Base-by-base conservation (phyloP, 2,329 filamentous ascomycete species). In the Colletotrichum ledebouriae region DNA sequence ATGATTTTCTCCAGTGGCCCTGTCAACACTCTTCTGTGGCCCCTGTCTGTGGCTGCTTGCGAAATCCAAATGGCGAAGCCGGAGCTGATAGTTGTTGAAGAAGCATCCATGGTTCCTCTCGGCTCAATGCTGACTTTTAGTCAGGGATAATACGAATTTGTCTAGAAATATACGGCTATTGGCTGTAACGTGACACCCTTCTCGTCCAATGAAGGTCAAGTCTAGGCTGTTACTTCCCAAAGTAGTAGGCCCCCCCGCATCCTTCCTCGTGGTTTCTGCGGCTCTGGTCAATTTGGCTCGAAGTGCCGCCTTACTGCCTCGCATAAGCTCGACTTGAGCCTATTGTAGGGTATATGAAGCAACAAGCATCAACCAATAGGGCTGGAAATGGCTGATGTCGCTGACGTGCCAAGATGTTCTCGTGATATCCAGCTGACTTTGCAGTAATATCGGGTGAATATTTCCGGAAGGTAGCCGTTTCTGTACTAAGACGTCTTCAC, bases 251-350 rank as follows among this genome's bases (percentile, higher is more conserved):
- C 12, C 10, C 59, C 59, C 63, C 63, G 58, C 58, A 67, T 20
- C 50, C 39, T 20, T 33, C 20, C 13, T 50, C 37, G 53, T 50
- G 20, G 34, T 7, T n/a, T 17, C 12, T 46, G 46, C 39, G 37
- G 53, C 53, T 67, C 46, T 33, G 46, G 10, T n/a, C 6, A 59
- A 25, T 17, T 39, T 44, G 12, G 12, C 12, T 0, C 3, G 11
- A 9, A 56, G 42, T 60, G 61, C 61, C 55, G 55, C 25, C 22
- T 25, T 5, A 47, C 39, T 46, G 56, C 50, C 60, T 62, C 61
- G 62, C 55, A 29, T 44, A 3, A n/a, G 4, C 4, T 34, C 6
- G 15, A 56, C 2, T 69, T 69, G 49, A 69, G 61, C 61, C 66
- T 69, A 25, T 69, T 50, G 4, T 37, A 13, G 34, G 15, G 3